A percentile compares a stretch with the other conserved stretches of the same genome.
Evolutionary conservation across 208 protist genomes (phyloP).

Genomic region (Crithidia expoeki): DNA sequence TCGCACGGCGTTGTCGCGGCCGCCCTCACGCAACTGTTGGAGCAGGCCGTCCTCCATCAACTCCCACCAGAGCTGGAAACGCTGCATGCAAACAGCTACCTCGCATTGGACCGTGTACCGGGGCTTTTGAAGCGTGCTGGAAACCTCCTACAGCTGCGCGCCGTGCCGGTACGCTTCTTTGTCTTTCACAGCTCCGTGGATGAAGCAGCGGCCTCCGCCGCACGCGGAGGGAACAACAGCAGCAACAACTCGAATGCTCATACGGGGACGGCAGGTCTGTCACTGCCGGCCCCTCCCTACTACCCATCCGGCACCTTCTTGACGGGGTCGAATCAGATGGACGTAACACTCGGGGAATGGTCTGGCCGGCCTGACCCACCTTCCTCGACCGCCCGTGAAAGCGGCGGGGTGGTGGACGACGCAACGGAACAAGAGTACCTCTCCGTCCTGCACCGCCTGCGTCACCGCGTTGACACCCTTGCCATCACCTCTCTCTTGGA

Average conservation of each 20-base stretch:
- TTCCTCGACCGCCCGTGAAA: slow-evolving; percentile 27
- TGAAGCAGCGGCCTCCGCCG: slow-evolving; percentile 4
- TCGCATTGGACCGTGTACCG: slow-evolving; percentile 74
- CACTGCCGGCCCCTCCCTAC: slow-evolving; percentile 22
- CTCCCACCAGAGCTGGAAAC: slow-evolving; percentile 61
- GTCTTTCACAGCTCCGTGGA: slow-evolving; percentile 80
- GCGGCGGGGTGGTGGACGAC: slow-evolving; percentile 36
- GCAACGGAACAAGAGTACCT: slow-evolving; percentile 75
- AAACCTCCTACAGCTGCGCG: slow-evolving; percentile 63
- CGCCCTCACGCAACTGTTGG: slow-evolving; percentile 70
- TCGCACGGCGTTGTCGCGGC: slow-evolving; percentile 67
- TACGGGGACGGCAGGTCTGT: slow-evolving; percentile 10
- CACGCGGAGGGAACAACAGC: slow-evolving; percentile 1
- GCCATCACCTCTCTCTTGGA: slow-evolving; percentile 66
- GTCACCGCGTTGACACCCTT: slow-evolving; percentile 53
- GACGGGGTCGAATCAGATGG: slow-evolving; percentile 49
- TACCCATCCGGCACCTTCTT: slow-evolving; percentile 66
- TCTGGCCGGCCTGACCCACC: slow-evolving; percentile 45
- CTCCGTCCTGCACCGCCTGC: slow-evolving; percentile 72
- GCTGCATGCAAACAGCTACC: slow-evolving; percentile 65
- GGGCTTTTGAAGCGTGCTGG: slow-evolving; percentile 62
- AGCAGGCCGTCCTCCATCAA: slow-evolving; percentile 41
- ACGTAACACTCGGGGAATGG: slow-evolving; percentile 77
- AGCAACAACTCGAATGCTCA: slow-evolving; percentile 5
- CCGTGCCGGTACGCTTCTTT: slow-evolving; percentile 79